Conservation (phyloP, 495 filamentous ascomycete species). For the Cladorrhinum samala region DNA sequence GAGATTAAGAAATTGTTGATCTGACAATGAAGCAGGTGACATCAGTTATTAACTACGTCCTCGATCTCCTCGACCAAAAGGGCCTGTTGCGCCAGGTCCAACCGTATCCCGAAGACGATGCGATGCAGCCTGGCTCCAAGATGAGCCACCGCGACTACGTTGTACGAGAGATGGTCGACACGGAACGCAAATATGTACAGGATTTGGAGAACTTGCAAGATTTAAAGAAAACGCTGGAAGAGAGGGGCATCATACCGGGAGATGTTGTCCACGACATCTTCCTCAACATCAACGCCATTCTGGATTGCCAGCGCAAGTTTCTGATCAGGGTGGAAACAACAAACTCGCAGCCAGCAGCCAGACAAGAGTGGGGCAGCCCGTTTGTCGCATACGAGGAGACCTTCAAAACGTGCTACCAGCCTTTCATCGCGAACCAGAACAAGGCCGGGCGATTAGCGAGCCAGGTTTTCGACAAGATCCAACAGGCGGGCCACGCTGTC, state of each 20-base stretch:
- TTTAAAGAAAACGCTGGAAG: constrained; percentile 82
- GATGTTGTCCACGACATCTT: constrained; percentile 94
- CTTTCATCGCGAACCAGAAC: constrained; percentile 91
- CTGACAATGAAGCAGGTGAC: constrained; percentile 35
- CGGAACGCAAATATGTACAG: constrained; percentile 97
- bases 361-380: constrained; percentile 86
- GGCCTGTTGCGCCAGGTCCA: constrained; percentile 59
- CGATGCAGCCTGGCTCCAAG: constrained; percentile 42
- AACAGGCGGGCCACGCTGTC: constrained; percentile 46
- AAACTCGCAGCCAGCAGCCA: constrained; percentile 67
- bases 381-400: constrained; percentile 71
- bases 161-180: constrained; percentile 82
- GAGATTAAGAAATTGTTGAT: too few relatives aligned
- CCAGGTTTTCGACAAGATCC: constrained; percentile 57
- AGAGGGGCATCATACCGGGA: constrained; percentile 78
- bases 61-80: constrained; percentile 74
- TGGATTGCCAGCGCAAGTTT: constrained; percentile 93
- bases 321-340: constrained; percentile 93
- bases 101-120: constrained; percentile 40
- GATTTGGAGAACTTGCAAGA: constrained; percentile 91
- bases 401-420: constrained; percentile 79
- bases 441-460: constrained; percentile 58
- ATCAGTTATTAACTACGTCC: constrained; percentile 80
- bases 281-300: constrained; percentile 84
- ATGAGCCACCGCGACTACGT: constrained; percentile 83